Percentiles rank a stretch among this genome's conserved stretches.
Conservation (phyloP, 371 early-diverging fungal species). For the Chytridiales sp. region DNA sequence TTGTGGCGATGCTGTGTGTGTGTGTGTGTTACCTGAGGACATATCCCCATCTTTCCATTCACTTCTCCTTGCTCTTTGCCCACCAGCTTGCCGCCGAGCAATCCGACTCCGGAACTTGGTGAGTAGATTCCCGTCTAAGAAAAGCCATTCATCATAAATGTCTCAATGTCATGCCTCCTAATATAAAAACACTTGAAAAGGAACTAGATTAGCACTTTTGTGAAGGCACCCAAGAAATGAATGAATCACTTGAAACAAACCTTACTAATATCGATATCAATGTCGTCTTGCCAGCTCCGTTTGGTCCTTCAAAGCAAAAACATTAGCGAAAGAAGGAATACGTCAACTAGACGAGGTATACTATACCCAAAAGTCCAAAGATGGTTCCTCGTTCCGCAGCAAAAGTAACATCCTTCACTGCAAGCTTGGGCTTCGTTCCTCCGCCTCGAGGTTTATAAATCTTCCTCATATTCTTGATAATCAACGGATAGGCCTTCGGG, state of each 20-base stretch:
- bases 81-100: slow-evolving; percentile 54
- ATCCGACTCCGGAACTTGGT: slow-evolving; percentile 58
- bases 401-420: slow-evolving; percentile 62
- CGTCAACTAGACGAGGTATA: too few relatives aligned
- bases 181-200: too few relatives aligned
- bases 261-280: slow-evolving; percentile 65
- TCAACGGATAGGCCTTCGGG: slow-evolving; percentile 50
- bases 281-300: slow-evolving; percentile 61
- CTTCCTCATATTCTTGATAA: slow-evolving; percentile 64
- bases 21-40: slow-evolving; percentile 50
- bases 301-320: slow-evolving; percentile 66
- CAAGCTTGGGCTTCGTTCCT: slow-evolving; percentile 53
- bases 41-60: slow-evolving; percentile 64
- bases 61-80: slow-evolving; percentile 54
- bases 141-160: too few relatives aligned
- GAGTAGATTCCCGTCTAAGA: slow-evolving; percentile 64
- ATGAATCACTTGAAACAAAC: too few relatives aligned
- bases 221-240: too few relatives aligned
- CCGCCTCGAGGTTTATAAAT: slow-evolving; percentile 45
- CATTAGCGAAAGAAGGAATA: too few relatives aligned
- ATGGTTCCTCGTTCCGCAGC: slow-evolving; percentile 51
- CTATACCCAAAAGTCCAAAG: slow-evolving; percentile 42
- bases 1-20: neutral
- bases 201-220: too few relatives aligned
- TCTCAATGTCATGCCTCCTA: too few relatives aligned